Percentiles rank a stretch among this genome's conserved stretches.
phyloP scores from a whole-genome alignment of 2,329 filamentous ascomycete species.

The Gnomoniopsis smithogilvyi region DNA sequence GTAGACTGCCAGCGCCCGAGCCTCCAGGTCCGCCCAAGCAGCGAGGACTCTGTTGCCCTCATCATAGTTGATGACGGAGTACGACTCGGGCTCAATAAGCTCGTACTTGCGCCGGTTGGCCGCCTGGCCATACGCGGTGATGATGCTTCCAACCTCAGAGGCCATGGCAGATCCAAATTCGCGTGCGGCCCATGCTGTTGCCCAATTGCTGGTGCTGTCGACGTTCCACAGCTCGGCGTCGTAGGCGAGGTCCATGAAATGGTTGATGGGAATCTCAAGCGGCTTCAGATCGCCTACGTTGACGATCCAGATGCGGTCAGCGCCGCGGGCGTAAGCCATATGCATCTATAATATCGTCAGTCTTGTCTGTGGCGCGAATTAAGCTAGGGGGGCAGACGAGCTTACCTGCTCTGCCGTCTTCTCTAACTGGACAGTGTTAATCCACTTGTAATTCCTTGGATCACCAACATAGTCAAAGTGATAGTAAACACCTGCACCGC shows the following conservation, averaged over 20 bases:
- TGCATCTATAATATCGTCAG: constrained; percentile 43
- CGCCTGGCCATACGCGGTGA: constrained; percentile 54
- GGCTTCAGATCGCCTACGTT: constrained; percentile 67
- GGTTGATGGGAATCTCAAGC: constrained; percentile 61
- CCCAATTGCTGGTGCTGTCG: constrained; percentile 53
- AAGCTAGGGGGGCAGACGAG: neutral
- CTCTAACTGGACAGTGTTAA: constrained; percentile 61
- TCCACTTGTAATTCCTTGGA: constrained; percentile 52
- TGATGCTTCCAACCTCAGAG: constrained; percentile 44
- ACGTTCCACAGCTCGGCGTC: constrained; percentile 56
- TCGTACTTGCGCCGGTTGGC: constrained; percentile 60
- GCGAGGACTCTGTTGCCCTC: constrained; percentile 57
- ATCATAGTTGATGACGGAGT: constrained; percentile 61
- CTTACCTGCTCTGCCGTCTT: constrained; percentile 51
- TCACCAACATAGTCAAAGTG: constrained; percentile 52
- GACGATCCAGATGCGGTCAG: constrained; percentile 62
- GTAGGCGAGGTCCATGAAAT: constrained; percentile 68
- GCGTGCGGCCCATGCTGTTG: constrained; percentile 46
- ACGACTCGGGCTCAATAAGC: constrained; percentile 55
- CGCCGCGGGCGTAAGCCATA: constrained; percentile 55
- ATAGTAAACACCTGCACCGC: constrained; percentile 66
- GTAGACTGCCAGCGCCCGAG: constrained; percentile 54
- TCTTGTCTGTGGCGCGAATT: neutral
- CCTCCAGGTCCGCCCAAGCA: constrained; percentile 51
- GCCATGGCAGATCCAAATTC: constrained; percentile 51